Evolutionary conservation across 768 basidiomycete genomes (phyloP).

Genomic region (Suillus subaureus): DNA sequence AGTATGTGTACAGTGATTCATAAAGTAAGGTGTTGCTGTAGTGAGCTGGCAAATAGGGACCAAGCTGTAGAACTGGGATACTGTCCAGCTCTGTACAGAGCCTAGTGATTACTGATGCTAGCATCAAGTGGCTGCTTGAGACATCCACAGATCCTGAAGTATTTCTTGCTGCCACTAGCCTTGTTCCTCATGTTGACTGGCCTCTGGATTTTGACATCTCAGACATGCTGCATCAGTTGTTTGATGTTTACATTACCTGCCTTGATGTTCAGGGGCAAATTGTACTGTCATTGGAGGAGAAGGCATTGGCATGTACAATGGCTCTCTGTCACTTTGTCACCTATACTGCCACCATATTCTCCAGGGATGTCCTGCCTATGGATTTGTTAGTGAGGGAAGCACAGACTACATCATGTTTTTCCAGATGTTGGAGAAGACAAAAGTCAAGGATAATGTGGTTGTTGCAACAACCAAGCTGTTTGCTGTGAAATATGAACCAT

Average conservation of each 20-base stretch:
- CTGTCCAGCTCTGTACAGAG: too few species aligned
- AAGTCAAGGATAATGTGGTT: not conserved
- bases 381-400: not conserved
- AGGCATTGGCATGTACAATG: not conserved
- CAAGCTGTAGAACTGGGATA: too few species aligned
- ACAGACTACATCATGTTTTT: not conserved
- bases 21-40: too few species aligned
- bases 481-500: too few species aligned
- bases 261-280: not conserved
- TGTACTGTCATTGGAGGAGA: not conserved
- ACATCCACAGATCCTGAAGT: slow-evolving; percentile 20
- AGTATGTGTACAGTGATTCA: too few species aligned
- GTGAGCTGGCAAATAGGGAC: too few species aligned
- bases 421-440: too few species aligned
- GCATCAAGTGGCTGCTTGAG: not conserved
- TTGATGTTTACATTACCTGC: not conserved
- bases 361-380: not conserved
- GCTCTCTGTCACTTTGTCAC: not conserved
- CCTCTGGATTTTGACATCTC: not conserved
- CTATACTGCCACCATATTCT: not conserved
- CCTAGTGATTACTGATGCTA: not conserved
- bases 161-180: not conserved
- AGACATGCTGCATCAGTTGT: too few species aligned
- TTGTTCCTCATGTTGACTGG: not conserved
- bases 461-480: not conserved